Evolutionary conservation across 116 monocot species (phyloP), one percentile per base, ranked within the genome.

Genomic region (Iris pallida): DNA sequence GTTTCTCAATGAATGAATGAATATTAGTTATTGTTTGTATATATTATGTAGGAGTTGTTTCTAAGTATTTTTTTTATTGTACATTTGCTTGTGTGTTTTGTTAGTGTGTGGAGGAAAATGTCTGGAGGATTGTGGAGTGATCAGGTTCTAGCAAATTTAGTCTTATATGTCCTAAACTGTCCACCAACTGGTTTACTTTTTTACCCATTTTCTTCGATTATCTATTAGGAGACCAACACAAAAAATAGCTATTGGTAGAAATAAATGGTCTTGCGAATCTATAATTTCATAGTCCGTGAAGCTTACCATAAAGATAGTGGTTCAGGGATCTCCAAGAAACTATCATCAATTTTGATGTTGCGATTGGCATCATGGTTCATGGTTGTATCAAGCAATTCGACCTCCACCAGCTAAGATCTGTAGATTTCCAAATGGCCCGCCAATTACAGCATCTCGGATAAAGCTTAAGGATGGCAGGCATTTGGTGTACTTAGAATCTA

Each of bases 381-480:
- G n/a, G 63, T 16, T 60, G 6, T 73, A 80, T 62, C 57, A 51
- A 44, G 64, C 70, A 59, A 65, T 73, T 47, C 76, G 64, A 53
- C 82, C 85, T 9, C 86, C 86, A 14, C 81, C 84, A 42, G 72
- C 85, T 45, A 75, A 53, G 57, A 77, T 78, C 18, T 81, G 84
- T 45, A 83, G 90, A 56, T 42, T 68, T 55, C 81, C 81, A 41
- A 62, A 64, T 63, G 83, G 87, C 13, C 90, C 84, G 20, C 68
- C 76, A 47, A 70, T 87, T 49, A 79, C 84, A 42, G 78, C 87
- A 0, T 16, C 76, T 15, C 76, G 90, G 61, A 82, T 91, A 30
- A 64, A 69, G 63, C 87, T 91, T 48, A 80, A 63, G 45, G 90
- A 91, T 72, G 90, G 90, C 49, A 84, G 90, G 62, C 55, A 87